Conservation (phyloP, 495 filamentous ascomycete species). For the Jackrogersella minutella region DNA sequence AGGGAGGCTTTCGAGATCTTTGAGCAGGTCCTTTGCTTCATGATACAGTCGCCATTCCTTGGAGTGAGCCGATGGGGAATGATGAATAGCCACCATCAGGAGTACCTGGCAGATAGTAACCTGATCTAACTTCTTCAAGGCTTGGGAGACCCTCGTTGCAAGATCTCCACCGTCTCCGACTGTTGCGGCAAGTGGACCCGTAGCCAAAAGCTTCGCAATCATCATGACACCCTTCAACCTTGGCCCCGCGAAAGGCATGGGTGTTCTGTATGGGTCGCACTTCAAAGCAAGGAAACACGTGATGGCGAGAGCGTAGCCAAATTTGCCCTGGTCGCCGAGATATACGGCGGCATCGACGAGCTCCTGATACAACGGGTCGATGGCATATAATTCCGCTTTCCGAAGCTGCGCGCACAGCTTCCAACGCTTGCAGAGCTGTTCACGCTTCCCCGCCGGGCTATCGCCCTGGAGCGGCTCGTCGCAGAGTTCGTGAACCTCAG, state of each 20-base stretch:
- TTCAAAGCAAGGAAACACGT: constrained; percentile 49
- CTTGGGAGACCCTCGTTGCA: constrained; percentile 37
- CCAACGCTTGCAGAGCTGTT: constrained; percentile 44
- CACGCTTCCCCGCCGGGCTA: neutral
- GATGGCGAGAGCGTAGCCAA: constrained; percentile 47
- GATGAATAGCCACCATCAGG: constrained; percentile 46
- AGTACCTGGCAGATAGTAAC: constrained; percentile 53
- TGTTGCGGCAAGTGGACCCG: constrained; percentile 35
- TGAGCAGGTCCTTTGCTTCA: constrained; percentile 48
- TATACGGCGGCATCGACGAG: constrained; percentile 40
- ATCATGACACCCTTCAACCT: constrained; percentile 51
- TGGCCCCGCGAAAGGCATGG: constrained; percentile 49
- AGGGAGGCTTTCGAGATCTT: constrained; percentile 48
- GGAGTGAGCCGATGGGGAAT: constrained; percentile 42
- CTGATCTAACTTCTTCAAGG: constrained; percentile 47
- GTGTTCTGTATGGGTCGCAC: constrained; percentile 47
- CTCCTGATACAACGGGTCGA: constrained; percentile 49
- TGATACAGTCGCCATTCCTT: constrained; percentile 47
- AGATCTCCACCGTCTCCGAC: neutral
- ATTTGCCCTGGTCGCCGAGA: constrained; percentile 38
- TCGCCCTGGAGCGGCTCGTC: neutral
- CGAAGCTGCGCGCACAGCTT: constrained; percentile 48
- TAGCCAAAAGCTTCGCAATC: constrained; percentile 49
- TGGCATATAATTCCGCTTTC: constrained; percentile 48
- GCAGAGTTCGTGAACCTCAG: constrained; percentile 31